Evolutionary conservation across 768 basidiomycete genomes (phyloP).

Genomic region (Lepiota brunneoincarnata): DNA sequence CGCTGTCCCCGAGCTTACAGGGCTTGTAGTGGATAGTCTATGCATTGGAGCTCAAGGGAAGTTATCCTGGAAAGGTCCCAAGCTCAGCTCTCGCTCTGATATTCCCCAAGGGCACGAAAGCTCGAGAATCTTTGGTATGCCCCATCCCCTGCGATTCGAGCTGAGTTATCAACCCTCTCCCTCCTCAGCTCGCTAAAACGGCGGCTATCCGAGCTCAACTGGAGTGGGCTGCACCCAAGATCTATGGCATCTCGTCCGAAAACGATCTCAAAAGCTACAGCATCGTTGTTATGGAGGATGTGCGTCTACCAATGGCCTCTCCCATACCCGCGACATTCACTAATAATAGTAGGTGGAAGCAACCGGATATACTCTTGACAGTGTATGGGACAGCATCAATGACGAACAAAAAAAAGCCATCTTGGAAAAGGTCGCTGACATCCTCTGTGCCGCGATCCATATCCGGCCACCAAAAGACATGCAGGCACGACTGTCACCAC

Average conservation of each 20-base stretch:
- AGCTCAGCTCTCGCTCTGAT: slow-evolving; percentile 8
- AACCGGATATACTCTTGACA: neutral
- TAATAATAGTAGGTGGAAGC: neutral
- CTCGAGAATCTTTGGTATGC: slow-evolving; percentile 6
- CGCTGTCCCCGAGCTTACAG: neutral
- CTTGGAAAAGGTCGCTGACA: slow-evolving; percentile 10
- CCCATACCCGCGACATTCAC: neutral
- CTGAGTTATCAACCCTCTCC: neutral
- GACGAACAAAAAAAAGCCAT: slow-evolving; percentile 6
- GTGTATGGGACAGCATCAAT: neutral
- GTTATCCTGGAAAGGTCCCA: slow-evolving; percentile 11
- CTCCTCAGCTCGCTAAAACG: neutral
- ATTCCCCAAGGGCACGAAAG: slow-evolving; percentile 7
- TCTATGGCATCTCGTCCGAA: slow-evolving; percentile 7
- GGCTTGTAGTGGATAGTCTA: slow-evolving; percentile 4
- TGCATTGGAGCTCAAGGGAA: slow-evolving; percentile 5
- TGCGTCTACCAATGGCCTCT: neutral
- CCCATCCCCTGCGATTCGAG: neutral
- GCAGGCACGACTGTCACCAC: slow-evolving; percentile 1
- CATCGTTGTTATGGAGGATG: slow-evolving; percentile 10
- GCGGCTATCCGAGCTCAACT: slow-evolving; percentile 4
- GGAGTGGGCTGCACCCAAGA: slow-evolving; percentile 13
- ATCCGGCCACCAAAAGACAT: slow-evolving; percentile 1
- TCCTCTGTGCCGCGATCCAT: slow-evolving; percentile 8
- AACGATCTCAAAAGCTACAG: slow-evolving; percentile 6